Base-by-base conservation (phyloP, 257 asterid genomes). In the Capsicum pubescens region DNA sequence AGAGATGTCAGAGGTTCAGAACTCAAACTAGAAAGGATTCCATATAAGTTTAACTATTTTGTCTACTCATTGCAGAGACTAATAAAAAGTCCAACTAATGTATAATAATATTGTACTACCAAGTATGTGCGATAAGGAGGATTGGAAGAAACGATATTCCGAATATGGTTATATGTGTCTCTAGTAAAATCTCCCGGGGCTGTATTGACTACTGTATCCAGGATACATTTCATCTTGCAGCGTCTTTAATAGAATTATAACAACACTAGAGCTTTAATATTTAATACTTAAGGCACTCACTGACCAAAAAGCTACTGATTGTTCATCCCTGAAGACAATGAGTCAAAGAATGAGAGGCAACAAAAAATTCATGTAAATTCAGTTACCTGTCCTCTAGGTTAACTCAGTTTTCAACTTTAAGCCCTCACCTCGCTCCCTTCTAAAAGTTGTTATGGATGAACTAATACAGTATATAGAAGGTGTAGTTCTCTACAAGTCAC, bases 151-250 rank as follows among this genome's bases (percentile, higher is more conserved):
- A 71, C 11, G 17, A n/a, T 46, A 71, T 46, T 46, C 79, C 44
- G 57, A 71, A 46, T 46, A 71, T 46, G 79, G 4, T 17, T 71
- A 44, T 50, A 36, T 36, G 52, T 3, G 12, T 68, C 12, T 67
- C 52, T 68, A 15, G 21, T 68, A 36, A 68, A 15, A 13, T 68
- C 76, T 68, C 26, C 35, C 74, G 5, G 26, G 76, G 52, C 36
- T 68, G 52, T 68, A 17, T 42, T 39, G 4, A 39, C 44, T 39
- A 39, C 5, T 42, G 14, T 42, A 70, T 17, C 56, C 56, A 70
- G 56, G 35, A n/a, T 70, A 42, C 56, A 70, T 44, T 69, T 70
- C 17, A 70, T 70, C 79, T 70, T 17, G 79, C 56, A 70, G 79
- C 11, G 21, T 4, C 39, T 68, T 39, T 36, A 36, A 68, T 7